phyloP scores from a whole-genome alignment of 768 basidiomycete genomes.

The Phlebiopsis gigantea region DNA sequence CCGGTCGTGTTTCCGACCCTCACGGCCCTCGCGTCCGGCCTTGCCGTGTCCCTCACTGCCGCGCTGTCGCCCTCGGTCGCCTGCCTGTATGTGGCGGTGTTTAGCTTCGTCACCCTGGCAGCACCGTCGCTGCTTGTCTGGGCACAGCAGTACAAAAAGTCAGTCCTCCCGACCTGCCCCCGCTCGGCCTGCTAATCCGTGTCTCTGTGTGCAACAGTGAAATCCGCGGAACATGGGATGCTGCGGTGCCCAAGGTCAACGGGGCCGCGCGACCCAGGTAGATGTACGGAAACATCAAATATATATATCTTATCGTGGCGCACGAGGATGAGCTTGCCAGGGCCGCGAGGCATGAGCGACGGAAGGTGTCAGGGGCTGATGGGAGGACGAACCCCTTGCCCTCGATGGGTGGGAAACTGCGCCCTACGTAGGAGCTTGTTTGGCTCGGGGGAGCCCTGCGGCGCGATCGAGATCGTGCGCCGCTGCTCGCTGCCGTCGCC shows the following conservation, averaged over 20 bases:
- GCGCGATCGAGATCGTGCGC: neutral
- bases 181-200: conserved; percentile 1
- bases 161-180: conserved; percentile 24
- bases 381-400: too few species aligned
- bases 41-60: conserved; percentile 47
- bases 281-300: neutral
- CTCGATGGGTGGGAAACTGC: neutral
- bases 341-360: too few species aligned
- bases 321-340: too few species aligned
- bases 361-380: too few species aligned
- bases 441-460: neutral
- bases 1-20: conserved; percentile 39
- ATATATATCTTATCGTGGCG: neutral
- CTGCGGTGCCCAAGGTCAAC: conserved; percentile 55
- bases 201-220: conserved; percentile 51
- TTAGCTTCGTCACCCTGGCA: conserved; percentile 59
- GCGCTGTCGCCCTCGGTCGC: conserved; percentile 52
- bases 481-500: too few species aligned
- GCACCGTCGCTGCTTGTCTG: conserved; percentile 74
- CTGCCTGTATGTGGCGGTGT: conserved; percentile 43
- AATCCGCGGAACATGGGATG: conserved; percentile 89
- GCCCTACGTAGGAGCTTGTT: conserved; percentile 1
- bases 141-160: conserved; percentile 90
- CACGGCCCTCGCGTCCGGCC: conserved; percentile 46
- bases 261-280: neutral